Evolutionary conservation across 371 early-diverging fungal species (phyloP), one percentile per base, ranked within the genome.

Genomic region (Pancytospora epiphaga): DNA sequence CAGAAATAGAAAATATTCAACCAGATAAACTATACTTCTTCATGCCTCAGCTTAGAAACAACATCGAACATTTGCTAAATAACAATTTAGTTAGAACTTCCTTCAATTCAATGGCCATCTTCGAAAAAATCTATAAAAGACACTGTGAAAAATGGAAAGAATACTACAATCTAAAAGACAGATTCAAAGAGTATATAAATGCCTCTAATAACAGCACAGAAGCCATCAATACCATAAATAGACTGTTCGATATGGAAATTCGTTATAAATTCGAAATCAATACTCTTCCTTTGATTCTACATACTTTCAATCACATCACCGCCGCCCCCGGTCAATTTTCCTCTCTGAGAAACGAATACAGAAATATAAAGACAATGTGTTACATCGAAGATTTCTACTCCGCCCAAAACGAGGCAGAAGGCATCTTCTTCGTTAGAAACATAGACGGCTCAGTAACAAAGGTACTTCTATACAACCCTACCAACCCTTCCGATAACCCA

Each of bases 381-480:
- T 60, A 60, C 29, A 60, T 60, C 60, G 60, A 60, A 37, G 60
- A 37, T 18, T 60, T 34, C 47, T 22, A 60, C 38, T 34, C 29
- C 6, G 12, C 19, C 29, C 9, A 54, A 18, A 18, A 27, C 18
- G 56, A 12, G 56, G 56, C 29, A 19, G 18, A 54, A 6, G 38
- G 29, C 29, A 37, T 27, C 9, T 37, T 60, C 38, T 60, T 12
- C 29, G 38, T 60, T 9, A 60, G 60, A 30, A 25, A 9, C 36
- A 33, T 9, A 6, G 60, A 60, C 29, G 60, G 60, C 25, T 12
- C 29, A 4, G 9, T 60, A 9, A 9, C 12, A 22, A 60, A 60
- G 9, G 29, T 60, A 15, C 4, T 9, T 12, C 4, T 9, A 9
- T 9, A 60, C 29, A 12, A 19, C n/a, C 9, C 54, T 54, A 19